Percentiles rank a stretch among this genome's conserved stretches.
Evolutionary conservation across 225 moss, liverwort and hornwort species (phyloP).

Genomic region (Sphagnum contortum): DNA sequence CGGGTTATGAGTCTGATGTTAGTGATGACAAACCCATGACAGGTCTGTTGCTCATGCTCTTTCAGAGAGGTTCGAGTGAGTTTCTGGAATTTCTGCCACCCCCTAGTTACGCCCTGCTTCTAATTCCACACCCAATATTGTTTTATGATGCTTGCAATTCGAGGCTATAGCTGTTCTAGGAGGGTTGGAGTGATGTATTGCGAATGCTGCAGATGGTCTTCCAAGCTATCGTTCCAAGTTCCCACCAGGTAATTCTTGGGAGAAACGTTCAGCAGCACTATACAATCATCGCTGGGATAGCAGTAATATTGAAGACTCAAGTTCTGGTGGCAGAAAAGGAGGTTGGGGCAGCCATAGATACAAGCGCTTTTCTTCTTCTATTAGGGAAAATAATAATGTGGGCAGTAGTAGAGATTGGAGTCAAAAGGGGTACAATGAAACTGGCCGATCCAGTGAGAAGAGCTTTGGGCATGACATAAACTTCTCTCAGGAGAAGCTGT

Average conservation of each 20-base stretch:
- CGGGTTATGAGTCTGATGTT: constrained; percentile 66
- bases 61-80: too few relatives aligned
- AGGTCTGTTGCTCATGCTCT: neutral
- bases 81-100: too few relatives aligned
- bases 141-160: too few relatives aligned
- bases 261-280: constrained; percentile 13
- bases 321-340: constrained; percentile 17
- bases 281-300: too few relatives aligned
- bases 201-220: too few relatives aligned
- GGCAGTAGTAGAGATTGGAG: constrained; percentile 40
- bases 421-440: constrained; percentile 38
- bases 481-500: constrained; percentile 16
- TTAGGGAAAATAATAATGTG: constrained; percentile 37
- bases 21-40: constrained; percentile 28
- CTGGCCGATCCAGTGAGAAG: constrained; percentile 49
- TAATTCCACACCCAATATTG: too few relatives aligned
- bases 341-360: constrained; percentile 36
- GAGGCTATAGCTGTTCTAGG: too few relatives aligned
- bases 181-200: too few relatives aligned
- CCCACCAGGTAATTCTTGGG: constrained; percentile 23
- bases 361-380: constrained; percentile 19
- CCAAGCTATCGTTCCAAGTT: neutral
- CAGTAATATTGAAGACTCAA: constrained; percentile 11
- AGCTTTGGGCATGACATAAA: constrained; percentile 26
- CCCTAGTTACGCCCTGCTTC: too few relatives aligned